Percentiles rank a stretch among this genome's conserved stretches.
Evolutionary conservation across 2,329 filamentous ascomycete species (phyloP).

Genomic region (Arthroderma sp.): DNA sequence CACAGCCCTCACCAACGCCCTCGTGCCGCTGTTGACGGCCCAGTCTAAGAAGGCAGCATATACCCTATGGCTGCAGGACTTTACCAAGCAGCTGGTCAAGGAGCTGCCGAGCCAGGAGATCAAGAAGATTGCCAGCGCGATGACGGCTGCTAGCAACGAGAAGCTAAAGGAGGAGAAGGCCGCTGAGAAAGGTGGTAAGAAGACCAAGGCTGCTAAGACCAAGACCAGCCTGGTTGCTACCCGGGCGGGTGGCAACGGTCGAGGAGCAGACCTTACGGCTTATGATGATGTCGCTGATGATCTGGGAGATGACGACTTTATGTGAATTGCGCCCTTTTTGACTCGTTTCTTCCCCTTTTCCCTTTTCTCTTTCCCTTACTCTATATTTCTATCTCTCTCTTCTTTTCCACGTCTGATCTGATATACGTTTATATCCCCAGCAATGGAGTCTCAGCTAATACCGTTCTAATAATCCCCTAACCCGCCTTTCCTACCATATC

Average conservation of each 20-base stretch:
- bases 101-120: slow-evolving; percentile 86
- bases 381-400: slow-evolving; percentile 10
- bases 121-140: slow-evolving; percentile 79
- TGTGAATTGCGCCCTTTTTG: slow-evolving; percentile 29
- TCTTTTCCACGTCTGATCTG: slow-evolving; percentile 1
- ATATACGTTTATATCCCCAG: not conserved
- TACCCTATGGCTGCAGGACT: slow-evolving; percentile 77
- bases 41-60: slow-evolving; percentile 87
- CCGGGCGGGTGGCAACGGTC: slow-evolving; percentile 34
- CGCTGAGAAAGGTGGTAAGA: slow-evolving; percentile 88
- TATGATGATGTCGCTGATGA: slow-evolving; percentile 69
- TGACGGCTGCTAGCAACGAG: slow-evolving; percentile 91
- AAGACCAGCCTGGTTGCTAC: slow-evolving; percentile 66
- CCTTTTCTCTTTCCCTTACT: slow-evolving; percentile 11
- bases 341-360: not conserved
- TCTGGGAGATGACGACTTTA: slow-evolving; percentile 50
- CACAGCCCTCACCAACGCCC: slow-evolving; percentile 59
- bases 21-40: slow-evolving; percentile 63
- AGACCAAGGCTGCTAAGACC: slow-evolving; percentile 90
- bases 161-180: slow-evolving; percentile 98
- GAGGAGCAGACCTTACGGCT: slow-evolving; percentile 55
- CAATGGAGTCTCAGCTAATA: not conserved
- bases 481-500: no score
- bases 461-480: not conserved
- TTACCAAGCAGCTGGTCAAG: slow-evolving; percentile 73